These are phyloP conservation scores for Saccharomyces paradoxus DNA, from an alignment of 805 yeast genomes.

Conservation along the genomic window DNA sequence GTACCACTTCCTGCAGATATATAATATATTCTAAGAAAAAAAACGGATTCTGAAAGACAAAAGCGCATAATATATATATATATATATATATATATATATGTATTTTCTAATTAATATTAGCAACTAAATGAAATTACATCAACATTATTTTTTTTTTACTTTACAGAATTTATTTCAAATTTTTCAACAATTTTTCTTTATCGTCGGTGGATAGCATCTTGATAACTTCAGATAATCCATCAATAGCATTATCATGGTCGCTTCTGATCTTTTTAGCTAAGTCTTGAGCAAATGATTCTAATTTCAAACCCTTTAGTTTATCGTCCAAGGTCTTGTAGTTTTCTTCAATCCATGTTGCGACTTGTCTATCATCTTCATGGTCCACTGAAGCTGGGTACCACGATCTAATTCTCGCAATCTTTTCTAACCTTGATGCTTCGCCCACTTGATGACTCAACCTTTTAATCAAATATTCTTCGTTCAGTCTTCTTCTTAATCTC, in stretches of 20 bases:
- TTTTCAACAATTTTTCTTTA: conserved; percentile 37
- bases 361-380: conserved; percentile 63
- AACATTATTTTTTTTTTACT: neutral
- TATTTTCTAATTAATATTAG: neutral
- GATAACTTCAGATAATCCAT: conserved; percentile 48
- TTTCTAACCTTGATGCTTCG: conserved; percentile 62
- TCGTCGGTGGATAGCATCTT: conserved; percentile 47
- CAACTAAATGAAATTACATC: neutral
- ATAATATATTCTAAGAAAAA: neutral
- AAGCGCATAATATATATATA: neutral
- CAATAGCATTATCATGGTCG: conserved; percentile 45
- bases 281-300: conserved; percentile 57
- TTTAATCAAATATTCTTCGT: conserved; percentile 80
- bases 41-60: neutral
- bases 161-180: conserved; percentile 20
- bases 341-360: conserved; percentile 79
- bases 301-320: conserved; percentile 53
- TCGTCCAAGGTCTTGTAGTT: conserved; percentile 57
- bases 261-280: conserved; percentile 51
- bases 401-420: conserved; percentile 77
- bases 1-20: neutral
- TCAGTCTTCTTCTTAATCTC: conserved; percentile 92
- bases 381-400: conserved; percentile 73
- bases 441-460: conserved; percentile 59
- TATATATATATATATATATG: neutral